Conservation (phyloP, 768 basidiomycete genomes). For the Zangia roseola region DNA sequence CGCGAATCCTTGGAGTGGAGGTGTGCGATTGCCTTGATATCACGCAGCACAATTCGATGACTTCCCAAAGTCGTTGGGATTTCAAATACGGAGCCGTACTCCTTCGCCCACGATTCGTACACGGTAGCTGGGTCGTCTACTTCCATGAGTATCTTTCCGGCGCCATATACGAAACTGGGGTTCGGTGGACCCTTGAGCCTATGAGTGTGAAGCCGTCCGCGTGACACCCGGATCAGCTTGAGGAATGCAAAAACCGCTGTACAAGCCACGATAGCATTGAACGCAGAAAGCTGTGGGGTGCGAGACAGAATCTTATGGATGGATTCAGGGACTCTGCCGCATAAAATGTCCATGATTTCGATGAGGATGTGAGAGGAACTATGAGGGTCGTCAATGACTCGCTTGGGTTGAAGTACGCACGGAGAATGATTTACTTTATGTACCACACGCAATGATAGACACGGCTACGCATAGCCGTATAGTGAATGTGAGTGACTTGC, state of each 20-base stretch:
- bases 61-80: conserved; percentile 12
- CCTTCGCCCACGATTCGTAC: conserved; percentile 21
- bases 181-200: conserved; percentile 17
- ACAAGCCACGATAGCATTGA: conserved; percentile 1
- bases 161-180: conserved; percentile 16
- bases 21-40: conserved; percentile 36
- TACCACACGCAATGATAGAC: no score
- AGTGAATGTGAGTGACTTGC: no score
- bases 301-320: background rate
- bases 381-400: no score
- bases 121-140: conserved; percentile 7
- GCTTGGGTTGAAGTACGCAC: no score
- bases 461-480: no score
- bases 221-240: conserved; percentile 7
- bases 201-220: conserved; percentile 13
- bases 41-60: conserved; percentile 27
- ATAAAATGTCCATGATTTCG: background rate
- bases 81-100: conserved; percentile 16
- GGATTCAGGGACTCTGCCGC: background rate
- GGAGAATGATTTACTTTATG: no score
- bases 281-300: background rate
- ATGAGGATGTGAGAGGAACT: no score
- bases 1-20: conserved; percentile 8
- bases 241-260: conserved; percentile 5
- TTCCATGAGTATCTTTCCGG: conserved; percentile 5